Evolutionary conservation across 83 land plant species (phyloP).

Genomic region (Picea engelmannii): DNA sequence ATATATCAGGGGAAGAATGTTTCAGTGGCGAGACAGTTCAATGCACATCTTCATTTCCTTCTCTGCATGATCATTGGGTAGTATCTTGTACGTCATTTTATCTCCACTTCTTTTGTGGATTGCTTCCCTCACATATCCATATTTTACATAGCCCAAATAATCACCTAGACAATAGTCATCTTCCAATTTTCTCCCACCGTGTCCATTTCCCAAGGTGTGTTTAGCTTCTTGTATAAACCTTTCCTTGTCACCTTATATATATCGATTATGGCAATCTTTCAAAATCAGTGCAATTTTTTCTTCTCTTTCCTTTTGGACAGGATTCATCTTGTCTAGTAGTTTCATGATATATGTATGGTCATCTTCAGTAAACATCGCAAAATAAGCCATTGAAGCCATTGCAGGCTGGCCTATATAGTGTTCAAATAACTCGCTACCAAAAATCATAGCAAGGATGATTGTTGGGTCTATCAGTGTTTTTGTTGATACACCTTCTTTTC

Average conservation of each 20-base stretch:
- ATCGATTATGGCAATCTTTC: no score
- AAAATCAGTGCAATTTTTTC: no score
- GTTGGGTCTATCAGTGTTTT: constrained; percentile 77
- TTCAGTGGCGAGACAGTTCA: neutral
- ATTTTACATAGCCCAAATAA: neutral
- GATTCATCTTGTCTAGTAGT: constrained; percentile 69
- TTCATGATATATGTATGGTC: constrained; percentile 59
- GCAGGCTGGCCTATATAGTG: constrained; percentile 84
- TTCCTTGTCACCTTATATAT: no score
- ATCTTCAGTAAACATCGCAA: constrained; percentile 60
- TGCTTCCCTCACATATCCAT: neutral
- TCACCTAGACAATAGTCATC: neutral
- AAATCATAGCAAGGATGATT: constrained; percentile 82
- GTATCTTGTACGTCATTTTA: neutral
- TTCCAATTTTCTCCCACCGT: neutral
- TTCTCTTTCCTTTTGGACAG: neutral
- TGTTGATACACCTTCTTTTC: constrained; percentile 24
- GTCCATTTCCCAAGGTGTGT: no score
- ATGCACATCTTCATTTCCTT: neutral
- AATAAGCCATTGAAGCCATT: constrained; percentile 83
- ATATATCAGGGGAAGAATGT: neutral
- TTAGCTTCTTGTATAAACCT: no score
- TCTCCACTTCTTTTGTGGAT: neutral
- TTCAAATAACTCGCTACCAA: constrained; percentile 87
- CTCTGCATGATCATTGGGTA: neutral